Percentiles rank a stretch among this genome's conserved stretches.
phyloP scores from a whole-genome alignment of 2,329 filamentous ascomycete species.

The Ceratocystis ficicola region DNA sequence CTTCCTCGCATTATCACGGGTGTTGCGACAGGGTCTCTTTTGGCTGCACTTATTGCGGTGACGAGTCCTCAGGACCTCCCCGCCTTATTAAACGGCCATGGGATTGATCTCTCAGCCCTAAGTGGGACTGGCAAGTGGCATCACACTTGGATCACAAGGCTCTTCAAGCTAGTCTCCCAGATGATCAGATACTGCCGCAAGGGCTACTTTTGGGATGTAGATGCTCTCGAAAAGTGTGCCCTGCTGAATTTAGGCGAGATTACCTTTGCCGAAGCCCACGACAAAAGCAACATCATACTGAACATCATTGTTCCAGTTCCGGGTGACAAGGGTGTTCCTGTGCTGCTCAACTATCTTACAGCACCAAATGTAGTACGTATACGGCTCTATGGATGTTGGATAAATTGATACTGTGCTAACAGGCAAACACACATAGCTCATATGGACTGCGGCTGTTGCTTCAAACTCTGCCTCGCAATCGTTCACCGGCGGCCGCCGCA shows the following conservation, averaged over 20 bases:
- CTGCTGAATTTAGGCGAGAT: constrained; percentile 74
- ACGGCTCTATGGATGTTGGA: not conserved
- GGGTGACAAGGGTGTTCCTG: constrained; percentile 63
- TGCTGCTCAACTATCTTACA: constrained; percentile 80
- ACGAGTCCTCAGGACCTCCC: constrained; percentile 79
- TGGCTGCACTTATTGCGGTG: constrained; percentile 76
- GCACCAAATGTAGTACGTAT: constrained; percentile 75
- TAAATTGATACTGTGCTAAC: not conserved
- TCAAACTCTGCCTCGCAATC: constrained; percentile 57
- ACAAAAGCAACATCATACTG: constrained; percentile 69
- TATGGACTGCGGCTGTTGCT: constrained; percentile 66
- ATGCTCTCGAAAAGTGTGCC: constrained; percentile 71
- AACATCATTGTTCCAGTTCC: constrained; percentile 83
- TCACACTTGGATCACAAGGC: constrained; percentile 15
- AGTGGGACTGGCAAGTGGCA: constrained; percentile 30
- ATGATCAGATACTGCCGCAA: constrained; percentile 57
- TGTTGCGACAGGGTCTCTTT: constrained; percentile 78
- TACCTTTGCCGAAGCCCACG: constrained; percentile 87
- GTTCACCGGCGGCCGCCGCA: constrained; percentile 52
- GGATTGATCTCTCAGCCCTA: constrained; percentile 75
- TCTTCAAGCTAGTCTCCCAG: constrained; percentile 50
- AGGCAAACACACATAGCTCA: constrained; percentile 42
- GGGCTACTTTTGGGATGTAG: constrained; percentile 74
- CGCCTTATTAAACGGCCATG: constrained; percentile 61
- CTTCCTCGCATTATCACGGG: constrained; percentile 85